Evolutionary conservation across 2,329 filamentous ascomycete species (phyloP).

Genomic region (Harringtonia lauricola): DNA sequence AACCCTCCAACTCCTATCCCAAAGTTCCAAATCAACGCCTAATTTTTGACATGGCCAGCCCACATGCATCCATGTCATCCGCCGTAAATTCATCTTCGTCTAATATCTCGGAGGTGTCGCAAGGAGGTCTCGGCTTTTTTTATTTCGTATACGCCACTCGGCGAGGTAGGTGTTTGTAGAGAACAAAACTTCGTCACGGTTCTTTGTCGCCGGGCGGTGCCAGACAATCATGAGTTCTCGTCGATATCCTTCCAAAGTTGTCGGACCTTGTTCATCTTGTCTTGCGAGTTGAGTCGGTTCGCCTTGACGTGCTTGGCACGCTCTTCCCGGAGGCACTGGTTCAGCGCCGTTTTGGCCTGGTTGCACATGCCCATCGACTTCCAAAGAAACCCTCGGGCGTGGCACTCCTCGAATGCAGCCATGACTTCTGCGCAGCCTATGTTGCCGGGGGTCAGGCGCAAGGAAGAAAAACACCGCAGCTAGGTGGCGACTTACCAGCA

Average conservation of each 20-base stretch:
- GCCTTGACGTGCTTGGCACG: slow-evolving; percentile 64
- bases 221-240: slow-evolving; percentile 39
- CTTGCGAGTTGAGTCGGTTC: slow-evolving; percentile 61
- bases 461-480: background rate
- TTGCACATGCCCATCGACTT: slow-evolving; percentile 89
- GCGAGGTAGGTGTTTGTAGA: no score
- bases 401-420: slow-evolving; percentile 88
- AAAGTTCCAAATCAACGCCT: no score
- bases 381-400: slow-evolving; percentile 83
- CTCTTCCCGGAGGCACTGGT: slow-evolving; percentile 72
- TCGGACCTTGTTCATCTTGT: slow-evolving; percentile 64
- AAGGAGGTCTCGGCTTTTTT: no score
- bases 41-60: no score
- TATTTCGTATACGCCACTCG: no score
- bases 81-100: no score
- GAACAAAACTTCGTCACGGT: no score
- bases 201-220: no score
- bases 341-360: slow-evolving; percentile 71
- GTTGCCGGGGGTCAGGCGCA: background rate
- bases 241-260: slow-evolving; percentile 71
- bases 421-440: slow-evolving; percentile 92
- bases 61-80: no score
- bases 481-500: slow-evolving; percentile 44
- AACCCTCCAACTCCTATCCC: no score
- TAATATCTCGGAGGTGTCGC: no score